Evolutionary conservation across 306 rosid species (phyloP), one percentile per base, ranked within the genome.

Genomic region (Luffa aegyptiaca): DNA sequence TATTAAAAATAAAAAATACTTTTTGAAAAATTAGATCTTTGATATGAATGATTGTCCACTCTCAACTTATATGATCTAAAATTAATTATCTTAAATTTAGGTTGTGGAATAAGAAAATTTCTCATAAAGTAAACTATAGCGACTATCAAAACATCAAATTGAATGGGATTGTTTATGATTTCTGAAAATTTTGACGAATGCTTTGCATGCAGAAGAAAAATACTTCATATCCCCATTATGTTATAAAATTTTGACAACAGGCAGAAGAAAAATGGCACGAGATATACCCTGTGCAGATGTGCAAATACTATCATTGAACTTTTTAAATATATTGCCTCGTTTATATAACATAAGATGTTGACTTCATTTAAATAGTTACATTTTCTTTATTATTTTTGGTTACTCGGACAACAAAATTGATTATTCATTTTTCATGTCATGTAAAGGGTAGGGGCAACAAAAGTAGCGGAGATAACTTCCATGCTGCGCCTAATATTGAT

Each of bases 401-500:
- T 26, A 80, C 41, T 75, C 49, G 56, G 80, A 78, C 77, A 73
- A 46, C 13, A 31, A 51, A 77, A 82, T 49, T 76, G 16, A 76
- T 71, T 57, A 44, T 82, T n/a, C 48, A 52, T 85, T 26, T 81
- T 42, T 82, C 79, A 68, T 83, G 75, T 44, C 53, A 20, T 69
- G 53, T 42, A 80, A 88, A 95, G 97, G 98, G 97, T 68, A 86
- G 85, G 84, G 98, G 98, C 88, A 92, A 93, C 88, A 92, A 85
- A 83, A 91, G 98, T 83, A 95, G 97, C 10, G 99, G 99, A 82
- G 99, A 96, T 46, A 88, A 73, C 85, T 96, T 96, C 82, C 99
- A 96, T 72, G 99, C 99, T 79, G 99, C 99, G 75, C 99, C 99
- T 75, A 96, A 96, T 84, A 96, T 96, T 81, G 99, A 96, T 87